These are phyloP conservation scores for Lachancea quebecensis DNA, from an alignment of 805 yeast species.

Conservation along the genomic window DNA sequence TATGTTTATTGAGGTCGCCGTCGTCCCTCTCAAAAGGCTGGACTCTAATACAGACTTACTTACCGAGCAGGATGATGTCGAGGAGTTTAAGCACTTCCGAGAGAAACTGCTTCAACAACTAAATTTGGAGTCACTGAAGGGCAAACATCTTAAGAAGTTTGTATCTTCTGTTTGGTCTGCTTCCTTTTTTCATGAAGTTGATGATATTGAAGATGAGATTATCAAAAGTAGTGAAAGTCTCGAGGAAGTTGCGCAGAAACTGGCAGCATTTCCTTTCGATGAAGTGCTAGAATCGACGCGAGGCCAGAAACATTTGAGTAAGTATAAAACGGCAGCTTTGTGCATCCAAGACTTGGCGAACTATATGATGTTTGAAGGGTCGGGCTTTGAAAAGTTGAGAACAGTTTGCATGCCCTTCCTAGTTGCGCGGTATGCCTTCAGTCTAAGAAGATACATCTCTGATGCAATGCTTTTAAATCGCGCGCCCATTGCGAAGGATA, in stretches of 20 bases:
- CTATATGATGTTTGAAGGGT: conserved; percentile 30
- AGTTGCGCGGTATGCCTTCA: conserved; percentile 50
- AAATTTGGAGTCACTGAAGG: conserved; percentile 23
- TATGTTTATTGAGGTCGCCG: conserved; percentile 29
- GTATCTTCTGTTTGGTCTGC: conserved; percentile 47
- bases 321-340: conserved; percentile 42
- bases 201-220: conserved; percentile 43
- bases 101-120: conserved; percentile 37
- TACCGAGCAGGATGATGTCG: conserved; percentile 41
- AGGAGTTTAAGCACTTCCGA: conserved; percentile 39
- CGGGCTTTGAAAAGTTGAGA: conserved; percentile 16
- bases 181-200: conserved; percentile 54
- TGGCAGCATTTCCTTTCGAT: conserved; percentile 39
- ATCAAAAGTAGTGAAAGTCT: conserved; percentile 26
- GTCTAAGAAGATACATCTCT: conserved; percentile 55
- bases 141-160: conserved; percentile 36
- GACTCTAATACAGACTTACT: conserved; percentile 24
- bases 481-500: conserved; percentile 62
- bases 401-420: conserved; percentile 40
- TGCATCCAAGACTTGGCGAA: conserved; percentile 51
- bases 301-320: conserved; percentile 37
- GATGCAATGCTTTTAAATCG: conserved; percentile 52
- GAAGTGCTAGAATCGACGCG: conserved; percentile 60
- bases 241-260: conserved; percentile 32
- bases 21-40: conserved; percentile 21